phyloP scores from a whole-genome alignment of 306 rosid genomes.

The Sindora glabra region DNA sequence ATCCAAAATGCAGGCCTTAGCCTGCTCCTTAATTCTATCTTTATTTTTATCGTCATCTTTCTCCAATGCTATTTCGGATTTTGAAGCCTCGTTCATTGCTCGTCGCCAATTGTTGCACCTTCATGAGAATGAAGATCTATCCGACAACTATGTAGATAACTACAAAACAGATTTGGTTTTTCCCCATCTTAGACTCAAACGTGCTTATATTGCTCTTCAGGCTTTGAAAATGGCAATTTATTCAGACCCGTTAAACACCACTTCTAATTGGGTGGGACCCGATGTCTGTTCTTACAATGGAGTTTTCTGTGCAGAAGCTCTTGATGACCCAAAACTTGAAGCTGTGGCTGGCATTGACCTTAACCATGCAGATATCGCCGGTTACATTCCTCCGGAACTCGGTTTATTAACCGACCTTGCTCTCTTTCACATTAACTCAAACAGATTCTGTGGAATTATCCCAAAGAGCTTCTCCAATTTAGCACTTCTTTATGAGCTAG shows the following conservation, averaged over 20 bases:
- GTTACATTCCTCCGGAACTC: conserved; percentile 53
- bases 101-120: conserved; percentile 52
- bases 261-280: conserved; percentile 55
- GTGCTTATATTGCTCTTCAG: conserved; percentile 66
- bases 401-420: conserved; percentile 58
- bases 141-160: conserved; percentile 14
- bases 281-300: conserved; percentile 71
- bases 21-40: conserved; percentile 13
- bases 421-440: conserved; percentile 57
- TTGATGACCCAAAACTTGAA: conserved; percentile 26
- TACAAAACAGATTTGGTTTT: conserved; percentile 17
- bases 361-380: conserved; percentile 79
- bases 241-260: conserved; percentile 58
- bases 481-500: conserved; percentile 42
- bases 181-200: conserved; percentile 26
- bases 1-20: conserved; percentile 24
- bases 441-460: conserved; percentile 69
- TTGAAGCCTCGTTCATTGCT: conserved; percentile 35
- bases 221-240: conserved; percentile 57
- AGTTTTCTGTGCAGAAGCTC: conserved; percentile 50
- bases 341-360: conserved; percentile 81
- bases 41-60: conserved; percentile 3
- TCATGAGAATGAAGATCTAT: conserved; percentile 31
- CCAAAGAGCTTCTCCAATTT: conserved; percentile 47
- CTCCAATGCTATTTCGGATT: conserved; percentile 36